Evolutionary conservation across 331 rosid genomes (phyloP), one percentile per base, ranked within the genome.

Genomic region (Acacia pycnantha): DNA sequence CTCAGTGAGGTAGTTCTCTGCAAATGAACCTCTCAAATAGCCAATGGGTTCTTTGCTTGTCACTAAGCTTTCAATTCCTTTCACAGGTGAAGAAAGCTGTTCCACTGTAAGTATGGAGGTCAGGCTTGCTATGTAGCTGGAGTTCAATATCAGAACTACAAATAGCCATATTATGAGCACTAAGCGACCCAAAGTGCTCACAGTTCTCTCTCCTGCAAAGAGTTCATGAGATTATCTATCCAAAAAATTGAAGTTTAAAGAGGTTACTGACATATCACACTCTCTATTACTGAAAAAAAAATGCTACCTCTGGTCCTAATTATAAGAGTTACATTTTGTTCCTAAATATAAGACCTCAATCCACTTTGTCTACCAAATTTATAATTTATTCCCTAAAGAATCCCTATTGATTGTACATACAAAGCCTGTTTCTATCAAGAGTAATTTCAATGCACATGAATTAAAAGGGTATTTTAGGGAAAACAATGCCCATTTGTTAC

Each of bases 121-220:
- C 70, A 92, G 51, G 76, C 90, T 91, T 58, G 95, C 97, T 58
- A 22, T 91, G 70, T 92, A 92, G 82, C 92, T 91, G 2, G 97
- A 91, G 84, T 88, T 89, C 31, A 92, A 80, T 80, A 92, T 89
- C 14, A 92, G 81, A n/a, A 92, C 94, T 16, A 89, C 95, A 70
- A 89, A 92, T 0, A 91, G 85, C 97, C 97, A 92, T 84, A 91
- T 84, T 64, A 92, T 83, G n/a, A 92, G 82, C 80, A 92, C 94
- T 4, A 92, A 44, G 6, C 97, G 90, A 35, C 88, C 94, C 3
- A 91, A 88, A 16, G 92, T 84, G 87, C 94, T 91, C 2, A 77
- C 78, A 0, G 88, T 89, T 72, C 76, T 91, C 77, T 88, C 94
- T 83, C 84, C 97, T 89, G 65, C 83, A 56, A 51, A 51, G 11